Evolutionary conservation across 345 rosid species (phyloP).

Genomic region (Citrus glauca): DNA sequence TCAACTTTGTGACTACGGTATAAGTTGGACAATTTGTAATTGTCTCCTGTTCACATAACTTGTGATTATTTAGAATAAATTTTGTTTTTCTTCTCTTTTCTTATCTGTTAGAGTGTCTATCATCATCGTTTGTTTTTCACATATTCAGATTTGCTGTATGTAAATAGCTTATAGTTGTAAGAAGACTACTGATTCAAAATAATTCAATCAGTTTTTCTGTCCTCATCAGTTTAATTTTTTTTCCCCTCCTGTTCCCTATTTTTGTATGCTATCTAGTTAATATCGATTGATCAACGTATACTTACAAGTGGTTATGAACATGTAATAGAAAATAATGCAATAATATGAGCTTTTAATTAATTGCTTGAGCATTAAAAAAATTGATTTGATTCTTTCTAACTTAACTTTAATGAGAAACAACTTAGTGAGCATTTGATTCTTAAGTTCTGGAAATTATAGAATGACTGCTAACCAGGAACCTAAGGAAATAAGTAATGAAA

Average conservation of each 20-base stretch:
- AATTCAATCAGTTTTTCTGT: neutral
- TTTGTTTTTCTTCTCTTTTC: neutral
- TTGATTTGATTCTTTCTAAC: neutral
- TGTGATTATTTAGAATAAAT: neutral
- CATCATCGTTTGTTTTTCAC: neutral
- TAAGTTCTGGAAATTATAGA: neutral
- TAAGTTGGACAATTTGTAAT: neutral
- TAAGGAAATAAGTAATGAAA: slow-evolving; percentile 8
- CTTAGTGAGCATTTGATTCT: neutral
- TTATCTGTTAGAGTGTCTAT: neutral
- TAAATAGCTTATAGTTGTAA: neutral
- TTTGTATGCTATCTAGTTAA: neutral
- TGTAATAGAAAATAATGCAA: neutral
- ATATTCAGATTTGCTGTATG: neutral
- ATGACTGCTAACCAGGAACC: neutral
- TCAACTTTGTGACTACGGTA: slow-evolving; percentile 21
- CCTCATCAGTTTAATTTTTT: too few species aligned
- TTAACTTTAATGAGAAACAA: neutral
- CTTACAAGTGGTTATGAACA: neutral
- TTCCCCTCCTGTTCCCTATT: neutral
- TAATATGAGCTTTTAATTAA: neutral
- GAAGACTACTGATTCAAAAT: neutral
- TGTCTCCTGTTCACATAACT: neutral
- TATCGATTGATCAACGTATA: neutral
- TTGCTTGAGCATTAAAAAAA: neutral